Conservation (phyloP, 352 stramenopile genomes). For the Globisporangium radiosum region DNA sequence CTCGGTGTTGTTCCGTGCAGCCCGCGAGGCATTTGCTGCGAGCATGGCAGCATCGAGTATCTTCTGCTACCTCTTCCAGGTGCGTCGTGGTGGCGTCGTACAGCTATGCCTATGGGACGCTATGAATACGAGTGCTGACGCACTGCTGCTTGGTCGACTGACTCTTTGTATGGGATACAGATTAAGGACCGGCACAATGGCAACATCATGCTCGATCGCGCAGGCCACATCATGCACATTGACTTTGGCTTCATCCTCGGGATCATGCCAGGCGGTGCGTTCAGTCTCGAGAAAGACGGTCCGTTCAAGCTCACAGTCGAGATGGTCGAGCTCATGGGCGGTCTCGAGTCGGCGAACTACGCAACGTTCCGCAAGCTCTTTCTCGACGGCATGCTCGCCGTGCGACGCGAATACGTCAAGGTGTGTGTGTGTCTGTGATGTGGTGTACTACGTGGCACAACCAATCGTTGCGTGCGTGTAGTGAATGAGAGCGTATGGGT, state of each 20-base stretch:
- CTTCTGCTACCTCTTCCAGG: slow-evolving; percentile 90
- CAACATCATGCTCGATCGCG: slow-evolving; percentile 93
- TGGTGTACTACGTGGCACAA: no score
- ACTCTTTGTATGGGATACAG: background rate
- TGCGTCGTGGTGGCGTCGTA: background rate
- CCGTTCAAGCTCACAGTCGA: slow-evolving; percentile 96
- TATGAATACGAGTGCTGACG: no score
- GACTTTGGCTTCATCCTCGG: slow-evolving; percentile 97
- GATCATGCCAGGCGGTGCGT: slow-evolving; percentile 90
- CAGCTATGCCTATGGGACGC: no score
- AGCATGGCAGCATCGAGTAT: slow-evolving; percentile 91
- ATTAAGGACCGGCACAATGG: slow-evolving; percentile 96
- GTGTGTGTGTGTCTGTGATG: slow-evolving; percentile 13
- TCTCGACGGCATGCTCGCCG: slow-evolving; percentile 88
- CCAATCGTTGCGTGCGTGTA: no score
- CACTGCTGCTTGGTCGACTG: background rate
- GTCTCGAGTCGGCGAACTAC: slow-evolving; percentile 64
- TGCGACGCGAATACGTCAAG: slow-evolving; percentile 78
- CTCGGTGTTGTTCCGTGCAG: slow-evolving; percentile 47
- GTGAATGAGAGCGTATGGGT: no score
- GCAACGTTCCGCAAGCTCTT: slow-evolving; percentile 83
- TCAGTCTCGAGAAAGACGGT: slow-evolving; percentile 87
- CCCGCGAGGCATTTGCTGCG: slow-evolving; percentile 85
- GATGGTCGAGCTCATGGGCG: slow-evolving; percentile 91
- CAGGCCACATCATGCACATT: slow-evolving; percentile 93